These are phyloP conservation scores for Candida jianshihensis DNA, from an alignment of 805 yeast genomes.

Conservation along the genomic window DNA sequence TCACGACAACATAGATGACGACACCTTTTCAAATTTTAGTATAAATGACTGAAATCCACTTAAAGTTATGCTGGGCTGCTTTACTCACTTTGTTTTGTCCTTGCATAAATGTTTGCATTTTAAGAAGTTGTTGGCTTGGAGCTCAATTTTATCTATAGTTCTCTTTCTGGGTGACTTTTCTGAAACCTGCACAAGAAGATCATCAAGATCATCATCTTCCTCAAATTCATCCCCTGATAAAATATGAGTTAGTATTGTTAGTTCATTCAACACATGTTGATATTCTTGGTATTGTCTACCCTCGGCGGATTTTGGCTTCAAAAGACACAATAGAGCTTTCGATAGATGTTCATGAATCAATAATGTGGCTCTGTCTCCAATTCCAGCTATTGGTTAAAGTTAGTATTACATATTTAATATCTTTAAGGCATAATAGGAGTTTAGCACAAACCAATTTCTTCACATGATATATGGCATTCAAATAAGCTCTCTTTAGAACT, in stretches of 20 bases:
- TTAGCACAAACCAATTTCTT: conserved; percentile 26
- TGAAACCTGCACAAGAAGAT: conserved; percentile 20
- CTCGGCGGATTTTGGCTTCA: background rate
- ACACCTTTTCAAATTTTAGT: conserved; percentile 28
- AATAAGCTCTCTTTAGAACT: conserved; percentile 17
- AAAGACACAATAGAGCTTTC: background rate
- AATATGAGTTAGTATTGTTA: conserved; percentile 4
- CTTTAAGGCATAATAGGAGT: no score
- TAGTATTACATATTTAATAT: no score
- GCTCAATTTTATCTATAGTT: background rate
- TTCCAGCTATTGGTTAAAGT: conserved; percentile 21
- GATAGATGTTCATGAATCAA: conserved; percentile 1
- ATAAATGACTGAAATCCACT: no score
- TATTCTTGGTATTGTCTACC: conserved; percentile 5
- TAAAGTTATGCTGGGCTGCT: no score
- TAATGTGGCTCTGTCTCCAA: conserved; percentile 10
- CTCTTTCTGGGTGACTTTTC: background rate
- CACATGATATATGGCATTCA: conserved; percentile 28
- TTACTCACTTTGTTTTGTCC: conserved; percentile 22
- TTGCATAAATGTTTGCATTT: conserved; percentile 38
- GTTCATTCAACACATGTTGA: conserved; percentile 1
- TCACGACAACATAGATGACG: conserved; percentile 43
- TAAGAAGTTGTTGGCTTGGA: conserved; percentile 11
- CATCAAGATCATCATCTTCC: conserved; percentile 24
- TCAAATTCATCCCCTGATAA: conserved; percentile 12